Base-by-base conservation (phyloP, 208 protist species). In the Crithidia mellificae region DNA sequence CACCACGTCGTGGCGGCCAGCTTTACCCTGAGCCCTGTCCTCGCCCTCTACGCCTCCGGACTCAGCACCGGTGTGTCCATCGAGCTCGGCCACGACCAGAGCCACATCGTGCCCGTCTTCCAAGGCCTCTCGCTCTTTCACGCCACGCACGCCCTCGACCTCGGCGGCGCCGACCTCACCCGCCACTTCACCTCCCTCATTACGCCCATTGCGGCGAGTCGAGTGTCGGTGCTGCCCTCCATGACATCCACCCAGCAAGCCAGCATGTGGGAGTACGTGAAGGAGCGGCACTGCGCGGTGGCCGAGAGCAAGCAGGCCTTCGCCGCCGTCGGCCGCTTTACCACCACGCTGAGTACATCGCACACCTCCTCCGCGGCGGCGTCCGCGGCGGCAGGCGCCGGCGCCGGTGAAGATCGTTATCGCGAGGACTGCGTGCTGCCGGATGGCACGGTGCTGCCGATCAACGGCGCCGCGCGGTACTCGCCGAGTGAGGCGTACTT, bases 51-150 rank as follows among this genome's bases (percentile, higher is more conserved):
- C 77, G 91, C 91, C 11, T 70, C 79, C 6, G 94, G 94, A 2
- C 64, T 90, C 17, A 82, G 89, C 77, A 96, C 83, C 22, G 94
- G 94, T 39, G 63, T 96, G 17, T 85, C 92, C 3, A 82, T 99
- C 11, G 98, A 99, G 63, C 87, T 97, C 62, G 98, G 98, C 36
- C 90, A 99, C 83, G 95, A 97, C 70, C 97, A 98, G 27, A 95
- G 97, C 72, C 97, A 99, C 84, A 97, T 97, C 20, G 96, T 98
- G 34, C 98, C 99, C 63, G 97, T 99, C 66, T 99, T 98, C 84
- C 98, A 99, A 81, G 97, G 97, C 51, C 92, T 94, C 44, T 83
- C 92, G 6, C 83, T 98, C 25, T 96, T 96, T 70, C 95, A 98
- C 75, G 88, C 94, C n/a, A 95, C 87, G 14, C 80, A 90, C 54